These are phyloP conservation scores for Lablab purpureus DNA, from an alignment of 306 rosid genomes.

Conservation along the genomic window DNA sequence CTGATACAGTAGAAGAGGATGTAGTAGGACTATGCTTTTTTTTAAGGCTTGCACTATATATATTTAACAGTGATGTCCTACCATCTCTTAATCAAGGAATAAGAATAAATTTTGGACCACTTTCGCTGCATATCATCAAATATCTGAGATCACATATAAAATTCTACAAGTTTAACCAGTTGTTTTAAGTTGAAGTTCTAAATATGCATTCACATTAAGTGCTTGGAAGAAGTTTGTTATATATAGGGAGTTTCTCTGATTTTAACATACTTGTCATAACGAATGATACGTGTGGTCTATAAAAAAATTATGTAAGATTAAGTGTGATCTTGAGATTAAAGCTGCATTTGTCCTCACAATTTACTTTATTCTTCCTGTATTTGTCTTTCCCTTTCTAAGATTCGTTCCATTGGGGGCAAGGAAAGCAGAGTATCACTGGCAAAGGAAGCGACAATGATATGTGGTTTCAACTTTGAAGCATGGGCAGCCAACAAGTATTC, in stretches of 20 bases:
- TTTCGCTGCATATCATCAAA: constrained; percentile 12
- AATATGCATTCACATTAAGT: neutral
- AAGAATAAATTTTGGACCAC: constrained; percentile 54
- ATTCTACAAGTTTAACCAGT: no score
- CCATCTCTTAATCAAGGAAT: constrained; percentile 37
- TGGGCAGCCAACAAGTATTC: constrained; percentile 27
- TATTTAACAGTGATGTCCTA: constrained; percentile 16
- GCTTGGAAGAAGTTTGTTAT: no score
- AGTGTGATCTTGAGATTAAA: constrained; percentile 51
- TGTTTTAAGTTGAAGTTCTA: no score
- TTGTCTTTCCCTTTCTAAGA: constrained; percentile 39
- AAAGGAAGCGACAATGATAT: constrained; percentile 39
- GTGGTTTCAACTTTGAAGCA: constrained; percentile 6
- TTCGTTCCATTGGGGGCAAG: constrained; percentile 78
- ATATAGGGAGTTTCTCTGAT: no score
- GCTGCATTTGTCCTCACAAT: constrained; percentile 49
- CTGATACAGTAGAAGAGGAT: constrained; percentile 15
- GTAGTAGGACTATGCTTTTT: neutral
- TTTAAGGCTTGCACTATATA: constrained; percentile 33
- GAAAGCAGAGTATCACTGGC: constrained; percentile 63
- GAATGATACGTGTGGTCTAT: no score
- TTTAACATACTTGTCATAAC: no score
- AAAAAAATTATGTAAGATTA: no score
- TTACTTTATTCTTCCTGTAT: constrained; percentile 45
- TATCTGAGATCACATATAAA: no score